phyloP scores from a whole-genome alignment of 1,139 yeast genomes.

The Kodamaea alishanica region DNA sequence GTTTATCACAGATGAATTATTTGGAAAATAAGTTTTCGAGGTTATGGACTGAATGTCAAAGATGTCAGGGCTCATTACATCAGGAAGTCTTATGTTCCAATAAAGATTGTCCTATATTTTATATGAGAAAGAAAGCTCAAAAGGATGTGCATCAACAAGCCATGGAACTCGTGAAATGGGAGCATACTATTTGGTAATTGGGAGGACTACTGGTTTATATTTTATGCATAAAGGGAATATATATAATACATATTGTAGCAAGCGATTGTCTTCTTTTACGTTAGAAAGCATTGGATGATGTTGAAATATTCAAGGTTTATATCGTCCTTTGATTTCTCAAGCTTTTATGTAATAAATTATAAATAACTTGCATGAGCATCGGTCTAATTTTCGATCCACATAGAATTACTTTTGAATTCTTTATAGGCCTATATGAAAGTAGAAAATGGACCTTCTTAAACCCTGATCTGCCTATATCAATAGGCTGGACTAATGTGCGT shows the following conservation, averaged over 20 bases:
- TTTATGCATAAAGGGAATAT: too few species aligned
- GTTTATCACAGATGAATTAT: conserved; percentile 74
- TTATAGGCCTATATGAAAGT: too few species aligned
- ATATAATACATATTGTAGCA: conserved; percentile 48
- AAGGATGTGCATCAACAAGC: conserved; percentile 75
- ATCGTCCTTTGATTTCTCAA: conserved; percentile 41
- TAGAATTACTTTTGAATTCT: too few species aligned
- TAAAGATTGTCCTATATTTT: conserved; percentile 95
- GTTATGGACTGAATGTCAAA: conserved; percentile 97
- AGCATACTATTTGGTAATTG: conserved; percentile 52
- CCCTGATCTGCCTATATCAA: too few species aligned
- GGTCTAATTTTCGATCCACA: too few species aligned
- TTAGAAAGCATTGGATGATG: conserved; percentile 50
- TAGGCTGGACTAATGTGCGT: too few species aligned
- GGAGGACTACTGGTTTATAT: too few species aligned
- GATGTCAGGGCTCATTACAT: conserved; percentile 94
- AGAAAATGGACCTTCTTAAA: too few species aligned
- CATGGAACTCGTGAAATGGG: conserved; percentile 71
- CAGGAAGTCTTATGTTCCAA: conserved; percentile 95
- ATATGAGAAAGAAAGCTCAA: conserved; percentile 94
- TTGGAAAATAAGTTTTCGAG: conserved; percentile 81
- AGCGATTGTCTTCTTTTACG: conserved; percentile 46
- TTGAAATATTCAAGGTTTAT: conserved; percentile 55
- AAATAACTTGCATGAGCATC: too few species aligned
- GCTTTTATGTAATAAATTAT: conserved; percentile 28